These are phyloP conservation scores for Fusarium odoratissimum DNA, from an alignment of 2,329 filamentous ascomycete genomes.

Conservation along the genomic window DNA sequence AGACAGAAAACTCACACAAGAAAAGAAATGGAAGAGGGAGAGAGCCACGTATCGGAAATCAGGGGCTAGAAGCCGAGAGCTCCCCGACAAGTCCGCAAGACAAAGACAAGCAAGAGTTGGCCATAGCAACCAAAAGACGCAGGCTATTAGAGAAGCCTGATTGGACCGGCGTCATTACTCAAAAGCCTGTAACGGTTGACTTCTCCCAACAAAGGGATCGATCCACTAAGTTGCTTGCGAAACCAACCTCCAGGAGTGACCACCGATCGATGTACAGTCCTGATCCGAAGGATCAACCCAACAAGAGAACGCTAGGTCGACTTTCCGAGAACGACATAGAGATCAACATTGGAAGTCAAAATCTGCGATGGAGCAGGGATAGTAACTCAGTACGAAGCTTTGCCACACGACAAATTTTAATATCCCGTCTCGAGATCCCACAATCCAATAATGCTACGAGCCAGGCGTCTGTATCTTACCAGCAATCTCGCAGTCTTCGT, in stretches of 20 bases:
- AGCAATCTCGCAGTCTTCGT: not conserved
- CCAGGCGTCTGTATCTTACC: not conserved
- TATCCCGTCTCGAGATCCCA: not conserved
- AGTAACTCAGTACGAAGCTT: constrained; percentile 45
- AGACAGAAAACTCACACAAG: not conserved
- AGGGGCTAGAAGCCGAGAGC: not conserved
- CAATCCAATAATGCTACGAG: not conserved
- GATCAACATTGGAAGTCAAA: constrained; percentile 46
- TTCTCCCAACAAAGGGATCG: constrained; percentile 29
- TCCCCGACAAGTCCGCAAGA: not conserved
- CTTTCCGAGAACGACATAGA: constrained; percentile 27
- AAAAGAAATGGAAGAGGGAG: not conserved
- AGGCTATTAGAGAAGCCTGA: constrained; percentile 44
- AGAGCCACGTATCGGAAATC: not conserved
- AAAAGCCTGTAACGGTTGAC: constrained; percentile 45
- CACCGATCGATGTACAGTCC: not conserved
- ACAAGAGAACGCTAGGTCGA: not conserved
- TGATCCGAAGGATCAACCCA: not conserved
- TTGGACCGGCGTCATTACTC: constrained; percentile 49
- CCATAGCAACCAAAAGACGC: constrained; percentile 41
- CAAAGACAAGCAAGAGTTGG: not conserved
- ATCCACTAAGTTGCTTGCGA: not conserved
- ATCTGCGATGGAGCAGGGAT: constrained; percentile 46
- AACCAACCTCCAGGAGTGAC: not conserved
- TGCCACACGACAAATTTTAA: not conserved